Base-by-base conservation (phyloP, 805 yeast genomes). In the Ogataea allantospora region DNA sequence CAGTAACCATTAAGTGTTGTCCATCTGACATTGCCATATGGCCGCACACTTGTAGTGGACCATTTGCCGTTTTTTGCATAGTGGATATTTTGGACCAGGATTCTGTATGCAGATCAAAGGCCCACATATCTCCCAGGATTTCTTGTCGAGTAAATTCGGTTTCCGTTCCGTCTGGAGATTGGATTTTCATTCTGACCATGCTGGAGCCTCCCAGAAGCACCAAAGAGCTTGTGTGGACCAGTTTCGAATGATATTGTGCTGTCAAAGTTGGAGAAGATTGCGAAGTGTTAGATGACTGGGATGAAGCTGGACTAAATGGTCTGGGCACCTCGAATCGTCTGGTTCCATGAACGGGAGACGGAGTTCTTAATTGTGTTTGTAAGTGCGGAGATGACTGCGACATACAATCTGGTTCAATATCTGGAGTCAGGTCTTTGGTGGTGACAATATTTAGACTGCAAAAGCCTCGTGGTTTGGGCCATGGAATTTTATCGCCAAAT, bases 71-170 rank as follows among this genome's bases (percentile, higher is more conserved):
- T 37, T 29, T 0, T 63, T 48, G 1, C 44, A 40, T 1, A 58
- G 64, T 48, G 1, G 44, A 40, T 1, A 58, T 22, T 12, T 44
- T 33, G 11, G 32, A 27, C 80, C 80, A 75, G 2, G 52, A 50
- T 40, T 70, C 75, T 1, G 60, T 46, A 19, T 63, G 65, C 17
- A 75, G 47, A 44, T 71, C 70, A 44, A 71, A 75, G 59, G 66
- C 63, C 80, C 80, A 75, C 48, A 67, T 48, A 53, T 75, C 80
- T 18, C 75, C 73, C 17, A 60, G 50, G 8, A 73, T 65, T 12
- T 61, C 53, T 7, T 37, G 38, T 24, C 38, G 48, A 26, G 44
- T 42, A 30, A 44, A 59, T 6, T 40, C 48, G 10, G 34, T 35
- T 14, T 39, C 38, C 10, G 30, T 40, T 5, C 50, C 53, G 26